Evolutionary conservation across 495 filamentous ascomycete species (phyloP).

Genomic region (Aspergillus incahuasiensis): DNA sequence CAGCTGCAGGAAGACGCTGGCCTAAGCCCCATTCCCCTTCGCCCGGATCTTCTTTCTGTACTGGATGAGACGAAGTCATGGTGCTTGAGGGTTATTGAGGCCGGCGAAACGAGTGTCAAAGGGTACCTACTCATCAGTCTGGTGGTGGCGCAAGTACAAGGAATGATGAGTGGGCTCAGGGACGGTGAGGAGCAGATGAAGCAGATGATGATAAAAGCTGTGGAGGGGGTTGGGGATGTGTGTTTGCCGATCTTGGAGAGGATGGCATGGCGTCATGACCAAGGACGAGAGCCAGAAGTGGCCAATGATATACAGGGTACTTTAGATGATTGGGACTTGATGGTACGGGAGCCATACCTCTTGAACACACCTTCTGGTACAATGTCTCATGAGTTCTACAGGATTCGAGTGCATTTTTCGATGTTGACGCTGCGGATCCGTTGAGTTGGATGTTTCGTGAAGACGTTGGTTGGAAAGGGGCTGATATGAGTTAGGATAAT

Average conservation of each 20-base stretch:
- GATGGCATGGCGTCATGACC: neutral
- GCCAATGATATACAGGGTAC: neutral
- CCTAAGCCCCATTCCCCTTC: conserved; percentile 20
- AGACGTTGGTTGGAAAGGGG: too few relatives aligned
- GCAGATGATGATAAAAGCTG: conserved; percentile 30
- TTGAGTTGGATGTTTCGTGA: too few relatives aligned
- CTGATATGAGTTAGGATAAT: too few relatives aligned
- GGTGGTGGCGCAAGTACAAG: conserved; percentile 41
- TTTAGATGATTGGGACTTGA: too few relatives aligned
- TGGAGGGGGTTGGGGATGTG: conserved; percentile 30
- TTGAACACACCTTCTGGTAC: too few relatives aligned
- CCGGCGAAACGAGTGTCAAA: conserved; percentile 55
- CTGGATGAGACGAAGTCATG: conserved; percentile 43
- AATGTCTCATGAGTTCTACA: too few relatives aligned
- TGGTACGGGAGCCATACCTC: too few relatives aligned
- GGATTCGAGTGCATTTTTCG: too few relatives aligned
- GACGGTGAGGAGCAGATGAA: conserved; percentile 25
- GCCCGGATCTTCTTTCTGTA: conserved; percentile 40
- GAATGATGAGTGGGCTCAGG: conserved; percentile 28
- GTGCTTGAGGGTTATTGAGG: conserved; percentile 35
- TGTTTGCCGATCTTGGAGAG: neutral
- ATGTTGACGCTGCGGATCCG: too few relatives aligned
- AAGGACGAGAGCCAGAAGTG: neutral
- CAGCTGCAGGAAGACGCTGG: conserved; percentile 46
- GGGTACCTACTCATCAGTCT: conserved; percentile 42